These are phyloP conservation scores for Backusella tuberculispora DNA, from an alignment of 192 early-diverging fungal genomes.

Conservation along the genomic window DNA sequence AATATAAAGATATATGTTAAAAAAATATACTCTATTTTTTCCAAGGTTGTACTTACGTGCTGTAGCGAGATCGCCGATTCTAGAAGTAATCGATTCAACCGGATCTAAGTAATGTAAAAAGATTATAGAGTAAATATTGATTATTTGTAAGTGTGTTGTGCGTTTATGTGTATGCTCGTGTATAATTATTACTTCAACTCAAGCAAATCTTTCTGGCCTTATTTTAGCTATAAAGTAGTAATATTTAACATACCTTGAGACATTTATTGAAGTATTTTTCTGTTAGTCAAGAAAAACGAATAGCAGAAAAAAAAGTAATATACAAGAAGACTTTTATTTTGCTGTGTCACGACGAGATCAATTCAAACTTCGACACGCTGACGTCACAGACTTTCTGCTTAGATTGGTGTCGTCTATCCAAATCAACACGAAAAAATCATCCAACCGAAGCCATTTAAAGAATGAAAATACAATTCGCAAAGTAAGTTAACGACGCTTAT, in stretches of 20 bases:
- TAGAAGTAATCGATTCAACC: conserved; percentile 12
- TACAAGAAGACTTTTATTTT: not conserved
- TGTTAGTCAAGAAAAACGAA: not conserved
- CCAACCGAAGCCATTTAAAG: too few relatives aligned
- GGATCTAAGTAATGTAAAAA: conserved; percentile 6
- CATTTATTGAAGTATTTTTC: not conserved
- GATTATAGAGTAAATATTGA: not conserved
- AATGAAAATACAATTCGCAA: too few relatives aligned
- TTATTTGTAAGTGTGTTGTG: too few relatives aligned
- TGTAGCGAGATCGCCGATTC: conserved; percentile 23
- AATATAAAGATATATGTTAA: not conserved
- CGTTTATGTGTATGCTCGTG: not conserved
- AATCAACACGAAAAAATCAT: too few relatives aligned
- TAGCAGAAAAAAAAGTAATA: not conserved
- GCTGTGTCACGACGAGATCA: too few relatives aligned
- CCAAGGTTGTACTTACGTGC: conserved; percentile 7
- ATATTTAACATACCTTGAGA: not conserved
- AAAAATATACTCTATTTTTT: not conserved
- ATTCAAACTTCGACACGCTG: too few relatives aligned
- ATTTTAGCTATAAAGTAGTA: not conserved
- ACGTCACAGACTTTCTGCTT: too few relatives aligned
- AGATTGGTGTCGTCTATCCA: too few relatives aligned
- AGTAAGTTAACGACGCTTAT: too few relatives aligned
- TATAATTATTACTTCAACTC: not conserved
- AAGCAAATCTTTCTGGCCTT: not conserved